These are phyloP conservation scores for Colletotrichum sp. DNA, from an alignment of 2,329 filamentous ascomycete genomes.

Conservation along the genomic window DNA sequence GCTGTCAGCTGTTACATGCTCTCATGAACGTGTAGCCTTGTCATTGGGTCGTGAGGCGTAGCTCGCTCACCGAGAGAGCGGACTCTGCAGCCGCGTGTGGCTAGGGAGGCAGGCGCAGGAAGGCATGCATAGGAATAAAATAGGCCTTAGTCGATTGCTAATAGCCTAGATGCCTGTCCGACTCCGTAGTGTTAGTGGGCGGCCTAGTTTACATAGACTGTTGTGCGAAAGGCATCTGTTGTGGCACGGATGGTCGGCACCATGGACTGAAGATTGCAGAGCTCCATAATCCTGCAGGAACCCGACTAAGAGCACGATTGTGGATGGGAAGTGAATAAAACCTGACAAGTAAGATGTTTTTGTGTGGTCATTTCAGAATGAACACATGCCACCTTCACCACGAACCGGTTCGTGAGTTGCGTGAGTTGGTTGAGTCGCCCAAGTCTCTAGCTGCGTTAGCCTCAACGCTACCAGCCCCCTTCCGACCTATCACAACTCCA, in stretches of 20 bases:
- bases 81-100: neutral
- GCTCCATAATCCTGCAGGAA: neutral
- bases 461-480: neutral
- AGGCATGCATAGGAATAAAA: accelerated
- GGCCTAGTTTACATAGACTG: neutral
- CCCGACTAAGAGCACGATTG: neutral
- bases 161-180: neutral
- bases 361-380: neutral
- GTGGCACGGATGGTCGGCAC: neutral
- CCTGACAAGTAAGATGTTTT: too few species aligned
- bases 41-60: neutral
- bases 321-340: neutral
- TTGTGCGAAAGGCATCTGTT: neutral
- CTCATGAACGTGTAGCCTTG: neutral
- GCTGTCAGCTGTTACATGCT: neutral
- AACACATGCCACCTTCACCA: neutral
- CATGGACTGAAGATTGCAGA: neutral
- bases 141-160: neutral
- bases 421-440: neutral
- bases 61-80: neutral
- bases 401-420: neutral
- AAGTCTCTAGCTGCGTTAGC: conserved; percentile 4
- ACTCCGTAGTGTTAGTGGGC: neutral
- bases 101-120: neutral
- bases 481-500: neutral